Base-by-base conservation (phyloP, 2,329 filamentous ascomycete species). In the Curvularia eragrostidis region DNA sequence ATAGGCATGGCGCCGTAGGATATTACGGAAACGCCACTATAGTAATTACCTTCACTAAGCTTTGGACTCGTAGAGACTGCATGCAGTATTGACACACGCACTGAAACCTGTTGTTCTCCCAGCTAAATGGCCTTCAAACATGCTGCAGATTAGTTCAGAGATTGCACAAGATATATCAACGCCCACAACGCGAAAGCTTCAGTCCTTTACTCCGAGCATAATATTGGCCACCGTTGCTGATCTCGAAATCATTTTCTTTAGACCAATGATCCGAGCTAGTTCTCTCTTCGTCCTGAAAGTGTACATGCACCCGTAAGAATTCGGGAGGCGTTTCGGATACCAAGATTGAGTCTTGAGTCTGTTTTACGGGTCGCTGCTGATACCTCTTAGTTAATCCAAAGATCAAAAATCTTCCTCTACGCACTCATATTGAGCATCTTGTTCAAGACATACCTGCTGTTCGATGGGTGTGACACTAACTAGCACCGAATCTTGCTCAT, bases 291-390 rank as follows among this genome's bases (percentile, higher is more conserved):
- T 36, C 15, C 6, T 7, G 34, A 36, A 36, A 36, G 3, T 13
- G n/a, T 4, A n/a, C 15, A 13, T 18, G 34, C 4, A 36, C n/a
- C 15, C 8, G 34, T n/a, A 36, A 18, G 34, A 32, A 52, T 24
- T 62, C 43, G 7, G 52, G 58, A 10, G 58, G 58, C 3, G 61
- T 63, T 26, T 63, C 58, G 3, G 51, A 48, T 24, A 62, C 58
- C 2, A 62, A 15, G 10, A 62, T 34, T 0, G 58, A 61, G 23
- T 46, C 43, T 13, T 57, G 43, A 2, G 41, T 51, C 24, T 28
- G 34, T 0, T 48, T 36, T 39, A 2, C 5, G 12, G 6, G 15
- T 18, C 51, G 36, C 36, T 28, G 15, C 34, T 49, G n/a, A 9
- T 8, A 15, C 39, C 34, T 5, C 4, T 42, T 23, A 21, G 34